These are phyloP conservation scores for Verticillium longisporum DNA, from an alignment of 2,329 filamentous ascomycete genomes.

Conservation along the genomic window DNA sequence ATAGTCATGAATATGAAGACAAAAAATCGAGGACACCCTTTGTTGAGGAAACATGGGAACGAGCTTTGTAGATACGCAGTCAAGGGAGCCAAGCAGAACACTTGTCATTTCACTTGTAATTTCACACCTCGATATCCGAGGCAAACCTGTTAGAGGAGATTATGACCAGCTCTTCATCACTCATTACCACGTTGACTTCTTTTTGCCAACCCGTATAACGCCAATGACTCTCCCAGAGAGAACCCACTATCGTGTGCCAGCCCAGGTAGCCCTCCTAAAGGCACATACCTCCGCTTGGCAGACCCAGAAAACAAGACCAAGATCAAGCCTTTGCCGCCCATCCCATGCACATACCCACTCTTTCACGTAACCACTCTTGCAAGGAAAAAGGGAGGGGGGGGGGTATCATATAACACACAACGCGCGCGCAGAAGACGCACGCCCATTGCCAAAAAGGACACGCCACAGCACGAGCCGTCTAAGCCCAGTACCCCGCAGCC, in stretches of 20 bases:
- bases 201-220: neutral
- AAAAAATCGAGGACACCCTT: neutral
- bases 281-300: neutral
- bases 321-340: neutral
- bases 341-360: neutral
- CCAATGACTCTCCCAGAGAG: neutral
- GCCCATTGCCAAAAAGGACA: too few species aligned
- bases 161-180: neutral
- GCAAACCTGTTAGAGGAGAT: neutral
- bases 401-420: neutral
- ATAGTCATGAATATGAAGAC: neutral
- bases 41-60: too few species aligned
- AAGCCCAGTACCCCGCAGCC: constrained; percentile 4
- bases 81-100: neutral
- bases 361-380: neutral
- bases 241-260: neutral
- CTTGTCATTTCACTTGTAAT: too few species aligned
- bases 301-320: too few species aligned
- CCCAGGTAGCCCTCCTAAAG: too few species aligned
- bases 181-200: neutral
- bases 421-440: neutral
- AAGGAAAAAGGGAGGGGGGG: too few species aligned
- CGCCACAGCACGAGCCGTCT: too few species aligned
- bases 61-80: neutral
- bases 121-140: neutral